These are phyloP conservation scores for Neltuma alba DNA, from an alignment of 306 rosid genomes.

Conservation along the genomic window DNA sequence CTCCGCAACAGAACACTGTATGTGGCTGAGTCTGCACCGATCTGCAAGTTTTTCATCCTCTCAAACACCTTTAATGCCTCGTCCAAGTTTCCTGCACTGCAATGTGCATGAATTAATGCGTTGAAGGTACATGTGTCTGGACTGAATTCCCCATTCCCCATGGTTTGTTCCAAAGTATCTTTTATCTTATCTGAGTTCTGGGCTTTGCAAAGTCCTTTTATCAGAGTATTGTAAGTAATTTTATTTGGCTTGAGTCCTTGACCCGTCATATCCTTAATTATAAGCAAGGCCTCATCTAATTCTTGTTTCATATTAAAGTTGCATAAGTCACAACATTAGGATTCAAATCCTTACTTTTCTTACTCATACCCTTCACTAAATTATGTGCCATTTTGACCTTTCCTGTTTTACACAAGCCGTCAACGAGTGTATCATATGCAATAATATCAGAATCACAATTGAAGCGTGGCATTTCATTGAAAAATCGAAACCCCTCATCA, in stretches of 20 bases:
- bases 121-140: conserved; percentile 84
- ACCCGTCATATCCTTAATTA: conserved; percentile 73
- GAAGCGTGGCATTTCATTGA: conserved; percentile 60
- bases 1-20: conserved; percentile 69
- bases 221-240: conserved; percentile 68
- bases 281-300: conserved; percentile 62
- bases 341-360: conserved; percentile 59
- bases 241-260: conserved; percentile 62
- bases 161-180: conserved; percentile 55
- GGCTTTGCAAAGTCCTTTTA: conserved; percentile 81
- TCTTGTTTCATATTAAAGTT: conserved; percentile 68
- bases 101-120: conserved; percentile 66
- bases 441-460: conserved; percentile 69
- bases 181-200: conserved; percentile 56
- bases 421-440: conserved; percentile 77
- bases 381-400: conserved; percentile 63
- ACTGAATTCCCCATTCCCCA: conserved; percentile 43
- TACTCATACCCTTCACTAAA: conserved; percentile 74
- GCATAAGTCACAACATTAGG: conserved; percentile 84
- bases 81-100: conserved; percentile 58
- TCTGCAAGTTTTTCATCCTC: conserved; percentile 61
- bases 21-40: conserved; percentile 74
- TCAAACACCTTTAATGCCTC: conserved; percentile 70
- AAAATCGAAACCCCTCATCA: conserved; percentile 68
- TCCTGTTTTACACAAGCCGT: conserved; percentile 85